These are phyloP conservation scores for Fonsecaea erecta DNA, from an alignment of 2,329 filamentous ascomycete species.

Conservation along the genomic window DNA sequence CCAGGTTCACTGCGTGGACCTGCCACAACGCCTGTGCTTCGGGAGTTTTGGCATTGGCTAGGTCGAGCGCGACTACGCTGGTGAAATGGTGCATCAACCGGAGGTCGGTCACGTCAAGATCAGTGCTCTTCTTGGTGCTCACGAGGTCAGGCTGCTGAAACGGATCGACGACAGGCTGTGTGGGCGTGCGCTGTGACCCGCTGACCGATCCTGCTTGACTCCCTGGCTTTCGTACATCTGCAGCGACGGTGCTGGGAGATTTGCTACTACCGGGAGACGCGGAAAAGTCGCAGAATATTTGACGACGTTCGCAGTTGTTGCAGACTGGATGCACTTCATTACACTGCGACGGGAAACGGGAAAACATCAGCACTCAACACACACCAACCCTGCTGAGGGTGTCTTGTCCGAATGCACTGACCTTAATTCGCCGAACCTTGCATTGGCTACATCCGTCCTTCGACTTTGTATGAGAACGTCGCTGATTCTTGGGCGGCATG, in stretches of 20 bases:
- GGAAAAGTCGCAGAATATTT: conserved; percentile 45
- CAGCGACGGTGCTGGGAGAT: conserved; percentile 23
- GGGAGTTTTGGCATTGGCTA: conserved; percentile 41
- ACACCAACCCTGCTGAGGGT: background rate
- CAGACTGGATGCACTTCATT: conserved; percentile 46
- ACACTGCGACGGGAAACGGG: conserved; percentile 42
- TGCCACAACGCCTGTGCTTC: conserved; percentile 44
- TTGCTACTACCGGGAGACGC: conserved; percentile 28
- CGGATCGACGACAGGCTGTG: conserved; percentile 27
- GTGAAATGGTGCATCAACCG: conserved; percentile 47
- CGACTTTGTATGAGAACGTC: conserved; percentile 45
- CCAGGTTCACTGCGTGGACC: conserved; percentile 44
- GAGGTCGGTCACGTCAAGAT: conserved; percentile 44
- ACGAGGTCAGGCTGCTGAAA: conserved; percentile 35
- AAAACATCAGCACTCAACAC: background rate
- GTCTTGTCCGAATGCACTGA: conserved; percentile 28
- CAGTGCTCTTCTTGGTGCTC: conserved; percentile 36
- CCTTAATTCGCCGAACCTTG: conserved; percentile 48
- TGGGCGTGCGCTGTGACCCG: conserved; percentile 19
- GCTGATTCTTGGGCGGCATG: conserved; percentile 39
- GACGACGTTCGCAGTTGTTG: conserved; percentile 45
- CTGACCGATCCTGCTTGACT: conserved; percentile 16
- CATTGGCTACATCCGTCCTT: conserved; percentile 48
- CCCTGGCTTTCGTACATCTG: conserved; percentile 17
- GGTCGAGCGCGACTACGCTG: conserved; percentile 44